Evolutionary conservation across 148 eudicot species (phyloP).

Genomic region (Euryodendron excelsum): DNA sequence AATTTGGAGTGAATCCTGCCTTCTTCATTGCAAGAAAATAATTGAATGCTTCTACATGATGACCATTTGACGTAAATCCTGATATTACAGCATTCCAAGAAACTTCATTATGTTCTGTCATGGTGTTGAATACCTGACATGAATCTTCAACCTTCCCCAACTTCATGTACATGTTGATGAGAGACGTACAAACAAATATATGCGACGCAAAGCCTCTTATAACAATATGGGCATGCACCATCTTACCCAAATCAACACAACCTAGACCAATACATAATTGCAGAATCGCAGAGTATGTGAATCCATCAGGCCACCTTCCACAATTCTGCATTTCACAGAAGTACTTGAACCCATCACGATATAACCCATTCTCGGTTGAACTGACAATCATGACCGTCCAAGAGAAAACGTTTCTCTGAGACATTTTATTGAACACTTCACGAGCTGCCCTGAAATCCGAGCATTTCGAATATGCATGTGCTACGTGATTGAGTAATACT

Average conservation of each 20-base stretch:
- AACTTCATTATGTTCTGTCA: conserved; percentile 26
- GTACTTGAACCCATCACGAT: conserved; percentile 21
- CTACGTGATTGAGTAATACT: conserved; percentile 28
- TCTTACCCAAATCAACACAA: conserved; percentile 20
- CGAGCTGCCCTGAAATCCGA: conserved; percentile 17
- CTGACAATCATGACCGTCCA: conserved; percentile 35
- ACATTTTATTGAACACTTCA: conserved; percentile 19
- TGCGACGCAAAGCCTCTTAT: conserved; percentile 24
- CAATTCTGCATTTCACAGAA: conserved; percentile 22
- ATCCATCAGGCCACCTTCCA: conserved; percentile 22
- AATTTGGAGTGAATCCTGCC: conserved; percentile 20
- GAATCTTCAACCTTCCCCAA: conserved; percentile 28
- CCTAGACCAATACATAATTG: conserved; percentile 26
- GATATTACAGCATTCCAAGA: conserved; percentile 35
- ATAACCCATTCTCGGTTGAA: conserved; percentile 10
- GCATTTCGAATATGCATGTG: conserved; percentile 31
- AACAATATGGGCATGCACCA: conserved; percentile 27
- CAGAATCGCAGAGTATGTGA: conserved; percentile 20
- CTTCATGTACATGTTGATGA: conserved; percentile 32
- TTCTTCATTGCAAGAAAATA: conserved; percentile 23
- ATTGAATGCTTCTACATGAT: conserved; percentile 23
- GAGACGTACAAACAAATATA: conserved; percentile 24
- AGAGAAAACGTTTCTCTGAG: conserved; percentile 25
- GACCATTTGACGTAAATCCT: conserved; percentile 26
- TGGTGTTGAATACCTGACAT: conserved; percentile 21